Percentiles rank a stretch among this genome's conserved stretches.
These are phyloP conservation scores for Malus orientalis DNA, from an alignment of 306 rosid genomes.

Conservation along the genomic window DNA sequence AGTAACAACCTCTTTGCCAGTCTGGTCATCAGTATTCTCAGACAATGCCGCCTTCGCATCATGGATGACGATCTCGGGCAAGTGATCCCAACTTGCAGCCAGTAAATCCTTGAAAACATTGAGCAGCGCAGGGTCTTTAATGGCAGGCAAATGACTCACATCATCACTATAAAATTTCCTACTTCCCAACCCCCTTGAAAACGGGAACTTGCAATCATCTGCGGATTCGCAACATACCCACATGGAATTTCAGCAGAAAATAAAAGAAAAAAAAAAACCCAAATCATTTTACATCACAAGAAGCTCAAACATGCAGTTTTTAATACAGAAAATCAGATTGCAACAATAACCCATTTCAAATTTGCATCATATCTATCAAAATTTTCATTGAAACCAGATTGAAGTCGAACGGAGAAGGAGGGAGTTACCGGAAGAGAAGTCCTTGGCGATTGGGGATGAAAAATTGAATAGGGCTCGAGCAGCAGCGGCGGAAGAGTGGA, in stretches of 20 bases:
- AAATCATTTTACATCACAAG: neutral
- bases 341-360: neutral
- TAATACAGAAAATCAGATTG: neutral
- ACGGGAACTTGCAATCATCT: slow-evolving; percentile 57
- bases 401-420: neutral
- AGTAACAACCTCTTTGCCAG: slow-evolving; percentile 53
- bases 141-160: slow-evolving; percentile 46
- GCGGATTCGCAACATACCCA: slow-evolving; percentile 11
- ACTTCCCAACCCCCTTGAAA: slow-evolving; percentile 43
- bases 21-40: slow-evolving; percentile 51
- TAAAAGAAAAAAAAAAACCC: neutral
- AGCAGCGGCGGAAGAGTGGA: slow-evolving; percentile 10
- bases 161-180: slow-evolving; percentile 49
- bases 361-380: neutral
- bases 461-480: slow-evolving; percentile 23
- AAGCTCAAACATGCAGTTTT: neutral
- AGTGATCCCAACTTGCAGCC: slow-evolving; percentile 66
- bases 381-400: neutral
- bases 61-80: slow-evolving; percentile 33
- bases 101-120: slow-evolving; percentile 74
- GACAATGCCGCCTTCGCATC: slow-evolving; percentile 58
- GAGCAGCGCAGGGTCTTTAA: slow-evolving; percentile 52
- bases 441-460: slow-evolving; percentile 14
- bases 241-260: neutral
- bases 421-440: slow-evolving; percentile 8